phyloP scores from a whole-genome alignment of 305 asterid genomes.

The Fraxinus paxiana region DNA sequence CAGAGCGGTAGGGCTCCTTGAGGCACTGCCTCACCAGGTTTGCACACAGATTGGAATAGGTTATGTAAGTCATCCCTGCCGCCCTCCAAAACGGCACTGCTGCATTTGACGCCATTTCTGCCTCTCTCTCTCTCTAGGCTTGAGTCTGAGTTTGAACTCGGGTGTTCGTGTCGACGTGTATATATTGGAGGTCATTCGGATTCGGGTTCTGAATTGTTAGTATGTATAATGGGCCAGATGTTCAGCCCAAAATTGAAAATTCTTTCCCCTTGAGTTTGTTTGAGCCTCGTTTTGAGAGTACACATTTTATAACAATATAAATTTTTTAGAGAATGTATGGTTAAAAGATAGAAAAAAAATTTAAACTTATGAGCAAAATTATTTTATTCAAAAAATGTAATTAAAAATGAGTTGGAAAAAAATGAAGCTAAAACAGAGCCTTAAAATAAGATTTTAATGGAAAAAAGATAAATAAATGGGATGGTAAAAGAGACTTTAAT shows the following conservation, averaged over 20 bases:
- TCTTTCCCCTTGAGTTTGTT: too few species aligned
- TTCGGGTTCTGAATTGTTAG: not conserved
- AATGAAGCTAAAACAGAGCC: too few species aligned
- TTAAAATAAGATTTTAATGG: too few species aligned
- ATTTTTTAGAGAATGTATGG: too few species aligned
- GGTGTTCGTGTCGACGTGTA: not conserved
- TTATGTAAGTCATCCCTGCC: slow-evolving; percentile 90
- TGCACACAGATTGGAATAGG: slow-evolving; percentile 77
- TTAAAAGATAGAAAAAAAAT: too few species aligned
- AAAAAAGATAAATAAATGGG: too few species aligned
- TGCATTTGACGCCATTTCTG: slow-evolving; percentile 65
- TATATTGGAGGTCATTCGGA: not conserved
- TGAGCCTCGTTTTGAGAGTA: too few species aligned
- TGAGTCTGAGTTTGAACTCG: not conserved
- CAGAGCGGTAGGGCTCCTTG: slow-evolving; percentile 71
- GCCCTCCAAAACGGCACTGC: slow-evolving; percentile 84
- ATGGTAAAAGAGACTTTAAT: too few species aligned
- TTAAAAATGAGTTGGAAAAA: too few species aligned
- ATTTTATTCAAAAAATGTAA: too few species aligned
- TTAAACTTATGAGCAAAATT: too few species aligned
- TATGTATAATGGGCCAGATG: not conserved
- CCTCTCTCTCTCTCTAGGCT: not conserved
- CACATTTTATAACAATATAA: too few species aligned
- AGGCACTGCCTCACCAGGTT: slow-evolving; percentile 81
- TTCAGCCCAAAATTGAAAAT: not conserved